Conservation (phyloP, 495 filamentous ascomycete species). For the Neurospora terricola region DNA sequence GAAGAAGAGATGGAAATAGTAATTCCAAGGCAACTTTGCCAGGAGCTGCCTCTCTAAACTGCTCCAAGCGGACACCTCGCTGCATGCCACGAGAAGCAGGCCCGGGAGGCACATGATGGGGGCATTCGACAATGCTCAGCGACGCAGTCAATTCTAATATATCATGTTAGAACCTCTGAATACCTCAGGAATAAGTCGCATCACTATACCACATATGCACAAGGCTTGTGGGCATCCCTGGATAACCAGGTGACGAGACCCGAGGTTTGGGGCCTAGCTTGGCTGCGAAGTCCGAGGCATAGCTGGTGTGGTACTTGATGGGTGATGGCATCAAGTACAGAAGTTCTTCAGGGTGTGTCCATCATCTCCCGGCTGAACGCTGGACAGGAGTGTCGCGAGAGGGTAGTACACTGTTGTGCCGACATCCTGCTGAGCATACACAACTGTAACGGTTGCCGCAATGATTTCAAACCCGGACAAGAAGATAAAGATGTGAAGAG, state of each 20-base stretch:
- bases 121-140: background rate
- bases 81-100: background rate
- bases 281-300: background rate
- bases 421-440: background rate
- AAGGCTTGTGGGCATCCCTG: background rate
- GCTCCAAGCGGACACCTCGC: background rate
- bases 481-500: background rate
- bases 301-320: background rate
- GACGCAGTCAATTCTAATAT: background rate
- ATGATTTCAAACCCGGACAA: background rate
- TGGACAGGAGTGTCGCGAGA: background rate
- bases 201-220: background rate
- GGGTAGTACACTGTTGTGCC: background rate
- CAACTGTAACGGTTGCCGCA: background rate
- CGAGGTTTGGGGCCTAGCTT: background rate
- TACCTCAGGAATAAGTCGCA: background rate
- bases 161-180: background rate
- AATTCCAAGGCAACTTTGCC: background rate
- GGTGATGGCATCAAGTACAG: background rate
- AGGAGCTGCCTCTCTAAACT: background rate
- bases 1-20: background rate
- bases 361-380: background rate
- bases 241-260: background rate
- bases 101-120: background rate
- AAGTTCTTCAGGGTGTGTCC: background rate